Base-by-base conservation (phyloP, 192 early-diverging fungal genomes). In the Obelidium mucronatum region DNA sequence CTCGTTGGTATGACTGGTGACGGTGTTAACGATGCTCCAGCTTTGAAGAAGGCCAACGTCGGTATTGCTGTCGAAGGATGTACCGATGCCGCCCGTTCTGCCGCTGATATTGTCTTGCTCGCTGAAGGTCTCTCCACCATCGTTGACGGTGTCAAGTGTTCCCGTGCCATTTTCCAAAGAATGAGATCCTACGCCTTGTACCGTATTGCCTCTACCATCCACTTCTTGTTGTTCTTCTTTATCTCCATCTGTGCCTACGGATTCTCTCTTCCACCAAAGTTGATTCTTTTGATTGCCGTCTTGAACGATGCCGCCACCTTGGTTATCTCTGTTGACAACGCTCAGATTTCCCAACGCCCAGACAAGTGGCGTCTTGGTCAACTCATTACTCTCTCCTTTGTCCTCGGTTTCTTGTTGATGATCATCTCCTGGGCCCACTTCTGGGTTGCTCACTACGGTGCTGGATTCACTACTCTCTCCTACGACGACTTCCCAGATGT, bases 1-100 rank as follows among this genome's bases (percentile, higher is more conserved):
- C 84, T 95, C n/a, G 93, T 94, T 48, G 95, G 94, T 79, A 97
- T 98, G 96, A 98, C 96, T 44, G 97, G 97, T 80, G 96, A 97
- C 84, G 95, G 96, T 84, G 94, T 96, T 63, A 98, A 98, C 81
- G 97, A 98, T 83, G 97, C 97, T 17, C 97, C 97, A 17, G 97
- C 97, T 26, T 85, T 98, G 39, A 98, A 98, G 85, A 97, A 97
- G 88, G 95, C 95, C 71, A 93, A 97, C 80, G 95, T 98, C 65
- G 97, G 97, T 74, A 98, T 98, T 84, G 96, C 96, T 52, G 95
- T 98, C 58, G 91, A 95, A 60, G 94, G 94, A 70, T 95, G 95
- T 84, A 98, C 96, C 1, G 96, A 98, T 82, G 95, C 95, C 68
- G 96, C 96, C 65, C 90, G 95, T 56, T 95, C 93, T 62, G 96